Percentiles rank a stretch among this genome's conserved stretches.
phyloP scores from a whole-genome alignment of 2,329 filamentous ascomycete genomes.

The Pestalotiopsis sp. region DNA sequence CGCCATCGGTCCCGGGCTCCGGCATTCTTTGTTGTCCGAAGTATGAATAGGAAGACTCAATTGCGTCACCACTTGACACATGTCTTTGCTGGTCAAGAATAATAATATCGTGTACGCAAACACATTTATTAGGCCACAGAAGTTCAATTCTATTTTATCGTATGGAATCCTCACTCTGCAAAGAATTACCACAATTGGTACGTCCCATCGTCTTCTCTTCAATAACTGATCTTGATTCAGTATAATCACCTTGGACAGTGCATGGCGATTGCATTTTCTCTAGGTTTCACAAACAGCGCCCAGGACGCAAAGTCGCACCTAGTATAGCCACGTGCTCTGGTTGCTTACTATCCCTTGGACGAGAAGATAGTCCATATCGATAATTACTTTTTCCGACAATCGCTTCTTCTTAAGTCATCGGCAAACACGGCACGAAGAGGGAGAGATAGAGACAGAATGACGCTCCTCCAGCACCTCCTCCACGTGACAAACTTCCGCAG shows the following conservation, averaged over 20 bases:
- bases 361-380: neutral
- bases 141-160: too few relatives aligned
- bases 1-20: neutral
- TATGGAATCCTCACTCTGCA: neutral
- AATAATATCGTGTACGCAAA: neutral
- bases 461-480: slow-evolving; percentile 49
- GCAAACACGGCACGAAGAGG: neutral
- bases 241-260: neutral
- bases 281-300: neutral
- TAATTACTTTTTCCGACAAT: neutral
- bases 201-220: neutral
- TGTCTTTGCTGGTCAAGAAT: neutral
- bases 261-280: neutral
- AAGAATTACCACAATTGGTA: neutral
- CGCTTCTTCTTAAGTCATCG: too few relatives aligned
- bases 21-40: slow-evolving; percentile 1
- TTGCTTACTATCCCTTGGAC: neutral
- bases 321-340: neutral
- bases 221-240: neutral
- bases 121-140: neutral
- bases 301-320: neutral
- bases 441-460: slow-evolving; percentile 23
- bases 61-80: neutral
- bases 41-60: neutral
- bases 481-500: slow-evolving; percentile 60